Conservation (phyloP, 1,284 basidiomycete genomes). For the Ustilago curta region DNA sequence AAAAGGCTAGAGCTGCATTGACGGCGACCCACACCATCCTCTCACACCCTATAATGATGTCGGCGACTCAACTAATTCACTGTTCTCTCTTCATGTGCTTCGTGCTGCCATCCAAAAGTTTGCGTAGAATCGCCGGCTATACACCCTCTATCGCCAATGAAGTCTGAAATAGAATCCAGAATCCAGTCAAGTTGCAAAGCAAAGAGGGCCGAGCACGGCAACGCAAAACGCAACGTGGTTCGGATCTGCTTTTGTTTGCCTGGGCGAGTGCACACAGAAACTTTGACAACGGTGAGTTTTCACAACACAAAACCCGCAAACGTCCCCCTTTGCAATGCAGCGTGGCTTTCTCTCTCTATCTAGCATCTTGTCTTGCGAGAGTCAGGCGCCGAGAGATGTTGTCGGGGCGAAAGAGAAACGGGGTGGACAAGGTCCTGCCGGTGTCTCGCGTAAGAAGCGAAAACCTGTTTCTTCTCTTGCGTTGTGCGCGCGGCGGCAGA, state of each 20-base stretch:
- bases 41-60: neutral
- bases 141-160: too few relatives aligned
- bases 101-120: too few relatives aligned
- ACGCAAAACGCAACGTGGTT: slow-evolving; percentile 10
- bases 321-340: too few relatives aligned
- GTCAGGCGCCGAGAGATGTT: neutral
- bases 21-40: slow-evolving; percentile 5
- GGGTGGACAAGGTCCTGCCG: too few relatives aligned
- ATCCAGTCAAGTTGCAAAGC: too few relatives aligned
- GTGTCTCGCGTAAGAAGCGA: neutral
- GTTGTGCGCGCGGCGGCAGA: too few relatives aligned
- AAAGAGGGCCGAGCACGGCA: neutral
- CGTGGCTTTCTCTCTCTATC: too few relatives aligned
- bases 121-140: too few relatives aligned
- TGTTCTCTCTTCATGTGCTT: too few relatives aligned
- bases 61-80: slow-evolving; percentile 1
- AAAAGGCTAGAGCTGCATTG: neutral
- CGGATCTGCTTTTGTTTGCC: slow-evolving; percentile 5
- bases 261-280: neutral
- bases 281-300: slow-evolving; percentile 6
- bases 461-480: neutral
- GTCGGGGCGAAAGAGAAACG: slow-evolving; percentile 2
- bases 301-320: too few relatives aligned
- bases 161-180: too few relatives aligned
- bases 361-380: too few relatives aligned